Evolutionary conservation across 257 asterid species (phyloP).

Genomic region (Solanum arcanum): DNA sequence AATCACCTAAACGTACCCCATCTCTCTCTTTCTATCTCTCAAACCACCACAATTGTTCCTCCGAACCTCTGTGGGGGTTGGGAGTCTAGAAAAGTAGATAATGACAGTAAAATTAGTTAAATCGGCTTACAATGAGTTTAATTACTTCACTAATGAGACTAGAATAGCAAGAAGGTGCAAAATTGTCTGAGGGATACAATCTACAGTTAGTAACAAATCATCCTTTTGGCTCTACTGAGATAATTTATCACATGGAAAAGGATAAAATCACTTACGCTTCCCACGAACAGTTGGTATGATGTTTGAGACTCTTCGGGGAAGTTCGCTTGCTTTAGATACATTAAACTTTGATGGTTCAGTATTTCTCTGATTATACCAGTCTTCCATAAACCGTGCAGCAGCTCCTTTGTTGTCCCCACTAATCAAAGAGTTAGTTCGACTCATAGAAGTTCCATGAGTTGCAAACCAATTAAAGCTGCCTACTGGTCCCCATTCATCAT

Average conservation of each 20-base stretch:
- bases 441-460: conserved; percentile 98
- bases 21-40: not conserved
- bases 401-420: conserved; percentile 99
- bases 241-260: not conserved
- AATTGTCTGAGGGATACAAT: not conserved
- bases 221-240: not conserved
- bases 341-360: conserved; percentile 17
- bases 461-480: conserved; percentile 99
- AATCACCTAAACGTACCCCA: not conserved
- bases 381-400: conserved; percentile 98
- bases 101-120: not conserved
- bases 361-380: conserved; percentile 65
- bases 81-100: not conserved
- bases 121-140: not conserved
- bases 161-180: not conserved
- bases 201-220: not conserved
- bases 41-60: not conserved
- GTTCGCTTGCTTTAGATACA: conserved; percentile 5
- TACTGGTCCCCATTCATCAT: conserved; percentile 95
- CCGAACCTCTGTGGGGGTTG: not conserved
- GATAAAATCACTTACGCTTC: conserved; percentile 45
- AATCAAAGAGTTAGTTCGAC: conserved; percentile 85
- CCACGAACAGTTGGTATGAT: conserved; percentile 48
- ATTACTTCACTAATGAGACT: not conserved
- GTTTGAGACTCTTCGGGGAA: conserved; percentile 78